Evolutionary conservation across 306 rosid species (phyloP), one percentile per base, ranked within the genome.

Genomic region (Dryas octopetala): DNA sequence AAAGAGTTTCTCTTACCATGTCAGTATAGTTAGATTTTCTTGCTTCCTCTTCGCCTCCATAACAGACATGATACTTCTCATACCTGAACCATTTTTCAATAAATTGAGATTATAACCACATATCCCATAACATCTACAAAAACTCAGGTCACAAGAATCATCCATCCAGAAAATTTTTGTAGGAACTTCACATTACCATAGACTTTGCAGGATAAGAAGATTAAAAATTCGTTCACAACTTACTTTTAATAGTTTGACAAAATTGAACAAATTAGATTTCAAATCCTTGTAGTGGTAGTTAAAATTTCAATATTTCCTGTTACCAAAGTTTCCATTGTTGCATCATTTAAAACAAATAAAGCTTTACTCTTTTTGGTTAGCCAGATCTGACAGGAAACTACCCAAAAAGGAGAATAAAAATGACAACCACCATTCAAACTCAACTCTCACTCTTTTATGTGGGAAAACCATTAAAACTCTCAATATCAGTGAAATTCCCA

Each of bases 51-150:
- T 83, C 84, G 40, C 97, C 98, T 76, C 98, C 98, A 73, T 91
- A 78, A 76, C 44, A 86, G 74, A 76, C 96, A 80, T 95, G 98
- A 71, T 95, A 95, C 81, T 95, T 95, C 89, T 95, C 98, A 68
- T 95, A 95, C 93, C 98, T 95, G 86, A 76, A 69, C 63, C 83
- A 86, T 72, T 54, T 28, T 38, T 63, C 62, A 54, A 9, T 51
- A 64, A 61, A 75, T 55, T 50, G 73, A 59, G 62, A 71, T 44
- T 54, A 51, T 15, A 41, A 70, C 55, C 55, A 16, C 23, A 50
- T 68, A 73, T 32, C 46, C 68, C 47, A 76, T 10, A 2, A 15
- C 32, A 23, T 8, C 11, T 7, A 45, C 49, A 46, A 23, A 23
- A 23, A 13, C 9, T 71, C 3, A 19, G 4, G 17, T 17, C 4